Evolutionary conservation across 192 early-diverging fungal species (phyloP), one percentile per base, ranked within the genome.

Genomic region (Backusella australiensis): DNA sequence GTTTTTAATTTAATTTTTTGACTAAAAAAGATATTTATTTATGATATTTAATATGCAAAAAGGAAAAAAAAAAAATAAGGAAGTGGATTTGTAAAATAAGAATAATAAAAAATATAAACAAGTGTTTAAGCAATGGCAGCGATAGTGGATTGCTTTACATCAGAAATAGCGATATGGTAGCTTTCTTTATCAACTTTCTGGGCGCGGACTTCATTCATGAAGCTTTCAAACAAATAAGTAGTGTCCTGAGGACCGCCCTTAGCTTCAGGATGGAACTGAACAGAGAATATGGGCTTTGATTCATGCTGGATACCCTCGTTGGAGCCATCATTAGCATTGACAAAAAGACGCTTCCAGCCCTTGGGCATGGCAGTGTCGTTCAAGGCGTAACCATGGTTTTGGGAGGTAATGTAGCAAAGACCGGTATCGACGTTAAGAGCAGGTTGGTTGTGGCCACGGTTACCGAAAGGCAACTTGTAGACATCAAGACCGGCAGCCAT

Each of bases 201-300:
- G 32, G 85, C 81, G 38, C 93, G 91, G n/a, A 91, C 93, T 41
- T 90, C 80, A 63, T 77, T 85, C 76, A 95, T 75, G 78, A 95
- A 96, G 44, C 92, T 89, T 29, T 91, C 89, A 85, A 98, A 98
- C 67, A 98, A 86, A 70, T 93, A 96, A 67, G 89, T 91, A 15
- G 96, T 97, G 69, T 98, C 96, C 67, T 90, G 87, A 8, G 96
- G 96, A 32, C 96, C 96, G 69, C 94, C 95, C 85, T 93, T 94
- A 32, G 96, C 95, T 82, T 98, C 96, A 19, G 96, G 96, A 78
- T 98, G 96, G 90, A 97, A 98, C 86, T 98, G 96, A 14, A 97
- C 96, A 46, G 92, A 93, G 63, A 86, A 83, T 72, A 92, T 94
- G 17, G 95, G 95, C 74, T 87, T 85, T 49, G 79, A 72, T 49